phyloP scores from a whole-genome alignment of 2,329 filamentous ascomycete species.

The Alternaria brassicicola region DNA sequence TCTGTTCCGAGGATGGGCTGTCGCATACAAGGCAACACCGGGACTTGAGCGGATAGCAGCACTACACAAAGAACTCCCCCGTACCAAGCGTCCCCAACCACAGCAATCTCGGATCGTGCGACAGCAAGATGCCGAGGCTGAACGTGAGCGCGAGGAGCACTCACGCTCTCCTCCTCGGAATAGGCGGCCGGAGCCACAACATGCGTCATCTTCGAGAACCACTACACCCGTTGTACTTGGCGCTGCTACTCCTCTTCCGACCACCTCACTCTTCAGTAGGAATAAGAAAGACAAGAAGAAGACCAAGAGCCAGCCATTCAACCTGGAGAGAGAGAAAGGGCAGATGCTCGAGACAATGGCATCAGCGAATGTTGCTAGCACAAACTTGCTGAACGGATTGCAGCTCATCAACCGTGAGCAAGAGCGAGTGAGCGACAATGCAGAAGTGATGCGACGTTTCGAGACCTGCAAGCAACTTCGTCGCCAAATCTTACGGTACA shows the following conservation, averaged over 20 bases:
- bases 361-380: slow-evolving; percentile 86
- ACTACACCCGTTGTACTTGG: slow-evolving; percentile 38
- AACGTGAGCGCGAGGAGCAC: slow-evolving; percentile 66
- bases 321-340: slow-evolving; percentile 84
- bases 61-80: slow-evolving; percentile 74
- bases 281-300: slow-evolving; percentile 62
- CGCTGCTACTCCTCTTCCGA: slow-evolving; percentile 47
- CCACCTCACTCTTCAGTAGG: slow-evolving; percentile 60
- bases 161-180: slow-evolving; percentile 39
- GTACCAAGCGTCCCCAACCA: slow-evolving; percentile 65
- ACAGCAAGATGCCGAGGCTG: slow-evolving; percentile 78
- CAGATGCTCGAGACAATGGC: slow-evolving; percentile 88
- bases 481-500: slow-evolving; percentile 85
- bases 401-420: slow-evolving; percentile 89
- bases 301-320: slow-evolving; percentile 70
- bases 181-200: slow-evolving; percentile 33
- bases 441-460: slow-evolving; percentile 75
- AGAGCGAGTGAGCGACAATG: slow-evolving; percentile 86
- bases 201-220: slow-evolving; percentile 37
- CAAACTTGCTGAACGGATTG: slow-evolving; percentile 84
- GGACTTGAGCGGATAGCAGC: slow-evolving; percentile 81
- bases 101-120: slow-evolving; percentile 82
- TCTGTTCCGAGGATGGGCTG: slow-evolving; percentile 85
- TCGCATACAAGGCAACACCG: slow-evolving; percentile 77
- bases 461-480: slow-evolving; percentile 86